Conservation (phyloP, 2,329 filamentous ascomycete genomes). For the Fonsecaea multimorphosa region DNA sequence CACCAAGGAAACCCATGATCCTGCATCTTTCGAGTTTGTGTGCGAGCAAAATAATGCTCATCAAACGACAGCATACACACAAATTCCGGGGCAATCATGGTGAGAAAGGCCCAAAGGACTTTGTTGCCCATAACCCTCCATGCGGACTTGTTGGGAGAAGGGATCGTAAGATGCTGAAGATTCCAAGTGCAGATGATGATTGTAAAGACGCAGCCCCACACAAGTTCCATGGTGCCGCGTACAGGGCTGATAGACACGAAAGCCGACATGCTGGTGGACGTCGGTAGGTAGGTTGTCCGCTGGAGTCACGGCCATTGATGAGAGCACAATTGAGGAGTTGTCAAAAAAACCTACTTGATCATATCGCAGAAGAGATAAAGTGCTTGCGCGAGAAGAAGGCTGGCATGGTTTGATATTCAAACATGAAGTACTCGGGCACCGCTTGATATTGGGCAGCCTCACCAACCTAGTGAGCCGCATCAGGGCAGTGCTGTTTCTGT, state of each 20-base stretch:
- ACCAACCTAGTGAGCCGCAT: too few relatives aligned
- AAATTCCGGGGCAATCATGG: slow-evolving; percentile 2
- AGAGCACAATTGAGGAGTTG: not conserved
- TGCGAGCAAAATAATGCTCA: not conserved
- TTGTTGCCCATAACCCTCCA: not conserved
- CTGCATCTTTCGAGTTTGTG: not conserved
- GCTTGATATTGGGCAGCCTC: too few relatives aligned
- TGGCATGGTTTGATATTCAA: not conserved
- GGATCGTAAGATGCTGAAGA: not conserved
- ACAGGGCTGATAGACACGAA: not conserved
- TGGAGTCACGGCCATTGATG: not conserved
- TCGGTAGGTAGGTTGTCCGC: not conserved
- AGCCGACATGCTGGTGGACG: slow-evolving; percentile 1
- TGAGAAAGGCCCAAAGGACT: not conserved
- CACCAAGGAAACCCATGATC: not conserved
- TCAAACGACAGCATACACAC: not conserved
- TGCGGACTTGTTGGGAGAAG: slow-evolving; percentile 2
- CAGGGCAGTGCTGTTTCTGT: too few relatives aligned
- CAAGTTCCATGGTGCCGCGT: not conserved
- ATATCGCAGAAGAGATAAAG: not conserved
- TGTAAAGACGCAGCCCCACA: slow-evolving; percentile 1
- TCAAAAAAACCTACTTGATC: not conserved
- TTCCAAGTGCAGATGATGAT: slow-evolving; percentile 5
- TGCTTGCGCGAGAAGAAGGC: not conserved
- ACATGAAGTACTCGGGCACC: too few relatives aligned